Conservation (phyloP, 495 filamentous ascomycete species). For the Beverwykella pulmonaria region DNA sequence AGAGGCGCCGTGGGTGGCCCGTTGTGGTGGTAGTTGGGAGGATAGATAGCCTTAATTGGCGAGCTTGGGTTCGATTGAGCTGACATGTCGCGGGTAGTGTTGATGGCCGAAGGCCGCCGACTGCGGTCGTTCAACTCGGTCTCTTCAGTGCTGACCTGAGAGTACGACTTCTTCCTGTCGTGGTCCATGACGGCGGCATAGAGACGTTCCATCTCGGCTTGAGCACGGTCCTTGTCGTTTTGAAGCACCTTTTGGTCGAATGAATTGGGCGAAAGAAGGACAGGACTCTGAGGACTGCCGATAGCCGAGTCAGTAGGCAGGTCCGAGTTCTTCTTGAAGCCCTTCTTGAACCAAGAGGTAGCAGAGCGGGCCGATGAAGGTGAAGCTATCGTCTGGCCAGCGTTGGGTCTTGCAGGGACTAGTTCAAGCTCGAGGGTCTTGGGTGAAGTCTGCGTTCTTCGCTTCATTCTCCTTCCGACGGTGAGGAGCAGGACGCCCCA, state of each 20-base stretch:
- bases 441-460: conserved; percentile 55
- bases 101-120: conserved; percentile 23
- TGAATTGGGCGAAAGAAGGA: conserved; percentile 54
- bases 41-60: conserved; percentile 47
- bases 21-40: conserved; percentile 41
- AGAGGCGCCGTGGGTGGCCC: conserved; percentile 32
- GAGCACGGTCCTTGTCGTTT: conserved; percentile 68
- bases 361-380: conserved; percentile 44
- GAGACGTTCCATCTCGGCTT: conserved; percentile 82
- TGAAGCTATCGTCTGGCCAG: conserved; percentile 38
- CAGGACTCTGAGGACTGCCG: conserved; percentile 41
- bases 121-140: not conserved
- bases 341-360: conserved; percentile 49
- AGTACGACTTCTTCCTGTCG: conserved; percentile 51
- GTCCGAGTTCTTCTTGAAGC: conserved; percentile 32
- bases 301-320: conserved; percentile 46
- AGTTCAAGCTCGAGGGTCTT: conserved; percentile 56
- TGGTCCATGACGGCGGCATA: conserved; percentile 92
- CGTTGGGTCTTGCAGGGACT: conserved; percentile 62
- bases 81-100: conserved; percentile 7
- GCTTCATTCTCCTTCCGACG: conserved; percentile 62
- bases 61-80: conserved; percentile 31
- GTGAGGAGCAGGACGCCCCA: conserved; percentile 68
- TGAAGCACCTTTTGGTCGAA: conserved; percentile 78
- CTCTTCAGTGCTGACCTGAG: conserved; percentile 22